Percentiles rank a stretch among this genome's conserved stretches.
Conservation (phyloP, 345 rosid genomes). For the Citrus medica region DNA sequence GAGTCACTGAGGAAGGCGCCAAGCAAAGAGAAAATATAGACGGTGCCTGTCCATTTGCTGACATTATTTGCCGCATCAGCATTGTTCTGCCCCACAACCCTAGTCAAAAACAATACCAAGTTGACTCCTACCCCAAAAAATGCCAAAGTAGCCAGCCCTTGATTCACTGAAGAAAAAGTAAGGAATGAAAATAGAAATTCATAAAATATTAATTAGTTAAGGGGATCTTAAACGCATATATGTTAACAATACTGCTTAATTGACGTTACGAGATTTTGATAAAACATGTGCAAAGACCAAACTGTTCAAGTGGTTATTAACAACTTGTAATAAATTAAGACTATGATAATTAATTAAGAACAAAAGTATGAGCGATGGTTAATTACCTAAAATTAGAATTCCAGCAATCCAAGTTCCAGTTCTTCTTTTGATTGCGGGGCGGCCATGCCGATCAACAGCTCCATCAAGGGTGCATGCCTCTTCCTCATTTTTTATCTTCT, state of each 20-base stretch:
- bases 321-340: too few relatives aligned
- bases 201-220: background rate
- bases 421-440: constrained; percentile 57
- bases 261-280: too few relatives aligned
- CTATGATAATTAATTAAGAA: background rate
- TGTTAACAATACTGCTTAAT: too few relatives aligned
- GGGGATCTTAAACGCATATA: background rate
- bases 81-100: constrained; percentile 82
- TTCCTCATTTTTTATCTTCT: constrained; percentile 29
- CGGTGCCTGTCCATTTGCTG: constrained; percentile 99
- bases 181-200: background rate
- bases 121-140: constrained; percentile 96
- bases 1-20: constrained; percentile 99
- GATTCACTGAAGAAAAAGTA: constrained; percentile 55
- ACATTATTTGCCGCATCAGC: constrained; percentile 93
- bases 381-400: constrained; percentile 66
- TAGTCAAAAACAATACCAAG: constrained; percentile 81
- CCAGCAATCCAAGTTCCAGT: constrained; percentile 90
- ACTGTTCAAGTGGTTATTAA: too few relatives aligned
- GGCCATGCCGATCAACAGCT: constrained; percentile 72
- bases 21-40: constrained; percentile 85
- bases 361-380: background rate
- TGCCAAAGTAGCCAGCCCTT: constrained; percentile 91
- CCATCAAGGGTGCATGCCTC: constrained; percentile 67
- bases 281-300: too few relatives aligned